A percentile compares a stretch with the other conserved stretches of the same genome.
These are phyloP conservation scores for Aspergillus viridinutans DNA, from an alignment of 2,329 filamentous ascomycete species.

Conservation along the genomic window DNA sequence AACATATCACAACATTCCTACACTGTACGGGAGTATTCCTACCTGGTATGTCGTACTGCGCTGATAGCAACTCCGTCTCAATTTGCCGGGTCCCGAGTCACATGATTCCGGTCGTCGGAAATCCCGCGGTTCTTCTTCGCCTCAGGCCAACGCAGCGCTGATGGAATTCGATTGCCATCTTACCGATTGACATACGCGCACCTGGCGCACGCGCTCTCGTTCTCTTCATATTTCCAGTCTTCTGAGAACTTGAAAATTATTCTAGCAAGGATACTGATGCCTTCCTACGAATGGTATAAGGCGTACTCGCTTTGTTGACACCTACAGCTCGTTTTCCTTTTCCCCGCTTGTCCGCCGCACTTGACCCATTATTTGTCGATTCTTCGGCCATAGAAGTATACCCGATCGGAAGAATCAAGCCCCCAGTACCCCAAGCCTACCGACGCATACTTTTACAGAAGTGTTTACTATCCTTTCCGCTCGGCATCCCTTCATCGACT, in stretches of 20 bases:
- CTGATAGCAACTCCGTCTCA: background rate
- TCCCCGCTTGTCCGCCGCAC: background rate
- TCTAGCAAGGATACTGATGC: background rate
- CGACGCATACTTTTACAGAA: background rate
- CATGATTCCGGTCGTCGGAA: constrained; percentile 16
- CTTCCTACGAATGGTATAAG: background rate
- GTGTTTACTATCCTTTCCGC: background rate
- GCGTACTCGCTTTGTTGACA: background rate
- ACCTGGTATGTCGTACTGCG: background rate
- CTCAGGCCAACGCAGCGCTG: constrained; percentile 2
- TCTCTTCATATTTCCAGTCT: background rate
- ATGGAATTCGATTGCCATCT: background rate
- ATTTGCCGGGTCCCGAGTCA: constrained; percentile 16
- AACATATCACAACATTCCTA: background rate
- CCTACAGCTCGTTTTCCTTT: background rate
- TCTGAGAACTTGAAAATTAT: background rate
- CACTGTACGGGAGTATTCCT: background rate
- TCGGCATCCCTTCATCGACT: background rate
- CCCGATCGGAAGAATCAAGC: background rate
- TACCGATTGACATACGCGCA: background rate
- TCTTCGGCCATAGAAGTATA: background rate
- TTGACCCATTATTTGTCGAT: background rate
- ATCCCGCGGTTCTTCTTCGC: constrained; percentile 18
- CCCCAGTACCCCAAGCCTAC: background rate
- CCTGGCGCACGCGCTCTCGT: background rate